Evolutionary conservation across 2,329 filamentous ascomycete species (phyloP).

Genomic region (Cladosporium sp.): DNA sequence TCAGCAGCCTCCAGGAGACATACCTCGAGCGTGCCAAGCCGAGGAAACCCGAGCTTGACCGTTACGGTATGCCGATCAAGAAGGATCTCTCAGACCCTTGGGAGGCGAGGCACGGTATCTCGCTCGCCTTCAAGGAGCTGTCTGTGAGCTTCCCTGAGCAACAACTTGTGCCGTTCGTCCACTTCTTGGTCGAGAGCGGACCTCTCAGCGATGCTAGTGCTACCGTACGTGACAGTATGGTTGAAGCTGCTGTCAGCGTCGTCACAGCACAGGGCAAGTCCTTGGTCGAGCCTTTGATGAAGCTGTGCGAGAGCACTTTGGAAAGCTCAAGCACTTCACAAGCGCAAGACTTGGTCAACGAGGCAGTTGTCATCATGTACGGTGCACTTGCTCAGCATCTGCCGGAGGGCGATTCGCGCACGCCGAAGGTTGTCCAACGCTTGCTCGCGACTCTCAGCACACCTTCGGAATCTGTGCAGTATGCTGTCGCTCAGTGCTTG

Average conservation of each 20-base stretch:
- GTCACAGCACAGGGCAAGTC: conserved; percentile 79
- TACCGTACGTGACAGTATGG: conserved; percentile 82
- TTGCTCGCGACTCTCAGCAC: conserved; percentile 86
- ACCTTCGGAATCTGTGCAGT: conserved; percentile 94
- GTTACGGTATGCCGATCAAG: conserved; percentile 93
- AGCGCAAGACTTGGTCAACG: conserved; percentile 85
- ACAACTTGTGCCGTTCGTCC: conserved; percentile 75
- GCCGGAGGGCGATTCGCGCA: conserved; percentile 77
- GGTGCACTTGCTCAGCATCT: conserved; percentile 90
- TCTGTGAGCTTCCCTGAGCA: conserved; percentile 67
- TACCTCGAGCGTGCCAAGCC: conserved; percentile 83
- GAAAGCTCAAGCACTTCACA: conserved; percentile 79
- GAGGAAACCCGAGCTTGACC: conserved; percentile 79
- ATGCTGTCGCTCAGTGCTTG: conserved; percentile 90
- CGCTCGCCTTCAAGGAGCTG: conserved; percentile 81
- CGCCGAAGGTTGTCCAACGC: conserved; percentile 84
- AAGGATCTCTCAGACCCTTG: conserved; percentile 84
- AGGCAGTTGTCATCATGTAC: conserved; percentile 97
- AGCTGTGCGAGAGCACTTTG: conserved; percentile 84
- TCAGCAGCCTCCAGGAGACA: conserved; percentile 66
- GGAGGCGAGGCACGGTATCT: conserved; percentile 88
- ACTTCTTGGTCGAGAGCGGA: conserved; percentile 81
- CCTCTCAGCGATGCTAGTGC: conserved; percentile 82
- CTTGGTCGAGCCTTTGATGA: conserved; percentile 87
- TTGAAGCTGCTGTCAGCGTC: conserved; percentile 80